A percentile compares a stretch with the other conserved stretches of the same genome.
Evolutionary conservation across 176 grass and related monocot genomes (phyloP).

Genomic region (Musa schizocarpa): DNA sequence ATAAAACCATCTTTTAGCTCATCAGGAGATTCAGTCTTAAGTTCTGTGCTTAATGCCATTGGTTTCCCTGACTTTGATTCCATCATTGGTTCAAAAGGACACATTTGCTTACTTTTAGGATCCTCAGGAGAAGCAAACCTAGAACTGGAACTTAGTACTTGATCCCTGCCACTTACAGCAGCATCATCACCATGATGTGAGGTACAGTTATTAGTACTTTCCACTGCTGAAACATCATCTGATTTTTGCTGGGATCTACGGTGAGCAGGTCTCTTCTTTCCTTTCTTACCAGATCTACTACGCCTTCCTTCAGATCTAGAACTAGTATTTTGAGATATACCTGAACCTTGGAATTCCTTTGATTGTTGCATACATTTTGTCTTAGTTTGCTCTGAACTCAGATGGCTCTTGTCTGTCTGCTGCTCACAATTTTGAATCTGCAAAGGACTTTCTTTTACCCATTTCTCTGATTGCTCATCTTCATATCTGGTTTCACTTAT

Average conservation of each 20-base stretch:
- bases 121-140: constrained; percentile 93
- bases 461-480: constrained; percentile 45
- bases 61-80: constrained; percentile 56
- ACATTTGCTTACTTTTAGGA: constrained; percentile 65
- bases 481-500: constrained; percentile 62
- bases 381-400: constrained; percentile 64
- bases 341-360: constrained; percentile 46
- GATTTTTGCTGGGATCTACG: constrained; percentile 74
- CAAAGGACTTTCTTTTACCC: constrained; percentile 34
- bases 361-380: constrained; percentile 38
- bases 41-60: constrained; percentile 1
- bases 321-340: constrained; percentile 31
- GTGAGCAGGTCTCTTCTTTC: constrained; percentile 77
- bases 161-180: constrained; percentile 56
- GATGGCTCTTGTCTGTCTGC: constrained; percentile 53
- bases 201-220: constrained; percentile 53
- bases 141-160: constrained; percentile 86
- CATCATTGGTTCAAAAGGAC: constrained; percentile 55
- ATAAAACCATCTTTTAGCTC: constrained; percentile 79
- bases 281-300: constrained; percentile 79
- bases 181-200: constrained; percentile 54
- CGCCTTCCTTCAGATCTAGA: constrained; percentile 62
- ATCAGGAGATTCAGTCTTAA: constrained; percentile 40
- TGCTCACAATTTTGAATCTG: constrained; percentile 40
- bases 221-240: constrained; percentile 48